These are phyloP conservation scores for Hypocrella siamensis DNA, from an alignment of 2,329 filamentous ascomycete genomes.

Conservation along the genomic window DNA sequence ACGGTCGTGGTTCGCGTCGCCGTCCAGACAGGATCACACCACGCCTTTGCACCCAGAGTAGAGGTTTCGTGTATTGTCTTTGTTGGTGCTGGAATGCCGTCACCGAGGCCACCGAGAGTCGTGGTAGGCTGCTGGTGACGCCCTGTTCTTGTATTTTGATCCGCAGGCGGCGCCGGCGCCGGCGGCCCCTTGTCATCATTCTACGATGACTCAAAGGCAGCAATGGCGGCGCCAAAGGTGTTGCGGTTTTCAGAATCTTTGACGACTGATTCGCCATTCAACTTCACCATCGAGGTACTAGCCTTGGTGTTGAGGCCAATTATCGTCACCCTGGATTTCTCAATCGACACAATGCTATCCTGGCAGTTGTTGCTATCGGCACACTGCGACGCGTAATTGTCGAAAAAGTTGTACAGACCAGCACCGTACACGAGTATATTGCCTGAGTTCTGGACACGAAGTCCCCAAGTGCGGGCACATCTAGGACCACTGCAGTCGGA, in stretches of 20 bases:
- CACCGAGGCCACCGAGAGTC: neutral
- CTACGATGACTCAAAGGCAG: constrained; percentile 25
- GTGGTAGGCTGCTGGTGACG: neutral
- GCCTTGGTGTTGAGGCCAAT: constrained; percentile 64
- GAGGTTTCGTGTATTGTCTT: neutral
- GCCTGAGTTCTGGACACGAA: constrained; percentile 52
- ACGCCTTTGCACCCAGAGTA: neutral
- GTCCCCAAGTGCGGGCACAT: constrained; percentile 64
- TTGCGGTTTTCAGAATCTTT: constrained; percentile 47
- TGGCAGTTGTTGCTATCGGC: constrained; percentile 55
- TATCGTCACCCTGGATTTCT: constrained; percentile 49
- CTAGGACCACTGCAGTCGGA: constrained; percentile 30
- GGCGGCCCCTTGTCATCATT: constrained; percentile 3
- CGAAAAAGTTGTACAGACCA: constrained; percentile 69
- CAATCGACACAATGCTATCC: constrained; percentile 59
- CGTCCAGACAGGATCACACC: constrained; percentile 5
- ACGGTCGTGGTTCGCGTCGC: constrained; percentile 8
- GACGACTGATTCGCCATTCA: constrained; percentile 37
- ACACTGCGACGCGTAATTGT: constrained; percentile 64
- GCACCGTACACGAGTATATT: constrained; percentile 57
- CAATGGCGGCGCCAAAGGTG: constrained; percentile 48
- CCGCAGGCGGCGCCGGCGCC: too few species aligned
- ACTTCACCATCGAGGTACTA: constrained; percentile 54
- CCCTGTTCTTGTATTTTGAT: neutral
- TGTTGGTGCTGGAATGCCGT: neutral